Conservation (phyloP, 2,329 filamentous ascomycete genomes). For the Xylariaceae sp. region DNA sequence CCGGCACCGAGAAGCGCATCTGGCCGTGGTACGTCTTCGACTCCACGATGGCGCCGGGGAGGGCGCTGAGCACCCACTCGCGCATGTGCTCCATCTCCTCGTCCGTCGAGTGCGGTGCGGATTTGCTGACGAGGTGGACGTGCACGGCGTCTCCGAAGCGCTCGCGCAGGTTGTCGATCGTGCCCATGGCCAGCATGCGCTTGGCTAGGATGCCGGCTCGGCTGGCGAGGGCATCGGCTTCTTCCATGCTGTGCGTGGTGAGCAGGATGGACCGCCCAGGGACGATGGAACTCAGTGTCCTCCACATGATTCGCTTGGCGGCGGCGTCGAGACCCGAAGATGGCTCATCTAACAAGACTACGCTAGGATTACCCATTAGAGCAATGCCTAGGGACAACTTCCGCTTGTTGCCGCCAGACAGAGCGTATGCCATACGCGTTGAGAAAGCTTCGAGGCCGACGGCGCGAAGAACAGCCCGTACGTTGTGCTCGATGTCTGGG, state of each 20-base stretch:
- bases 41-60: conserved; percentile 72
- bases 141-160: conserved; percentile 81
- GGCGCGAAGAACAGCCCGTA: conserved; percentile 76
- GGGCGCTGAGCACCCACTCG: conserved; percentile 65
- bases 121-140: conserved; percentile 78
- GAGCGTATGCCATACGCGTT: conserved; percentile 75
- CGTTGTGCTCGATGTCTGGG: conserved; percentile 75
- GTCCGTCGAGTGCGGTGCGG: conserved; percentile 74
- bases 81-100: conserved; percentile 72
- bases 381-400: conserved; percentile 90
- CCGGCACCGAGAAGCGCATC: conserved; percentile 79
- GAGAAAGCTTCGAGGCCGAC: conserved; percentile 77
- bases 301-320: conserved; percentile 93
- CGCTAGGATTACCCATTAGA: conserved; percentile 87
- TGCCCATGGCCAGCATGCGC: conserved; percentile 84
- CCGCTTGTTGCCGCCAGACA: conserved; percentile 92
- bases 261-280: conserved; percentile 82
- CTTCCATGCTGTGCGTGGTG: conserved; percentile 95
- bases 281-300: conserved; percentile 75
- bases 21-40: conserved; percentile 83
- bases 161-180: conserved; percentile 71
- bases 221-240: conserved; percentile 85
- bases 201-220: conserved; percentile 85
- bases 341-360: conserved; percentile 88
- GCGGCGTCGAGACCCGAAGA: conserved; percentile 88